Base-by-base conservation (phyloP, 176 grass and related monocot genomes). In the Bolboschoenus planiculmis region DNA sequence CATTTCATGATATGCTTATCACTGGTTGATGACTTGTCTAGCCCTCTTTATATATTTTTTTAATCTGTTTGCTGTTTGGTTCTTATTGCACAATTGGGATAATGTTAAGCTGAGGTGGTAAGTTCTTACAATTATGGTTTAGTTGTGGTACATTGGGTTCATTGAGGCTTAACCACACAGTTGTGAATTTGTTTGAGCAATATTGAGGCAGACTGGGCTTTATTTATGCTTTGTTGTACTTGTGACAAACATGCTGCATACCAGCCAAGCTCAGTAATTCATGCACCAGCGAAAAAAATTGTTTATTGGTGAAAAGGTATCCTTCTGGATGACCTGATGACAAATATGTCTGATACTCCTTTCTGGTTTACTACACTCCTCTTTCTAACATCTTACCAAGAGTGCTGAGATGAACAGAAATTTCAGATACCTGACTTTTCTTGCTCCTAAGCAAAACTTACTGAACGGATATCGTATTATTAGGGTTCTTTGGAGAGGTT, bases 401-500 rank as follows among this genome's bases (percentile, higher is more conserved):
- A 47, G 2, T 74, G 23, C 43, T 75, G 24, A 48, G n/a, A 29
- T 63, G 27, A 64, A 18, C 11, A 66, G 15, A 66, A 15, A 66
- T 66, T 36, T 31, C 10, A 14, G 61, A 36, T 20, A 37, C 63
- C 63, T 35, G 13, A 13, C 43, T 75, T 48, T 75, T 75, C 43
- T 48, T 75, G 9, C 35, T 75, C 40, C 71, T 29, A 30, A 75
- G 42, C 23, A 75, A 48, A 75, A 30, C 21, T 74, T 47, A 30
- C 8, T 76, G 24, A 3, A 76, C 42, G 18, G 31, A 76, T 50
- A 10, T 51, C 4, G 13, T 51, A 31, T 90, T 60, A 78, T 66
- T 84, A 99, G 97, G 97, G 62, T 99, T 99, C 85, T 99, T 99
- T 34, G 97, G 97, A 74, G 93, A 99, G 88, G 97, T 99, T 92